A percentile compares a stretch with the other conserved stretches of the same genome.
These are phyloP conservation scores for Lentinula sp. DNA, from an alignment of 768 basidiomycete species.

Conservation along the genomic window DNA sequence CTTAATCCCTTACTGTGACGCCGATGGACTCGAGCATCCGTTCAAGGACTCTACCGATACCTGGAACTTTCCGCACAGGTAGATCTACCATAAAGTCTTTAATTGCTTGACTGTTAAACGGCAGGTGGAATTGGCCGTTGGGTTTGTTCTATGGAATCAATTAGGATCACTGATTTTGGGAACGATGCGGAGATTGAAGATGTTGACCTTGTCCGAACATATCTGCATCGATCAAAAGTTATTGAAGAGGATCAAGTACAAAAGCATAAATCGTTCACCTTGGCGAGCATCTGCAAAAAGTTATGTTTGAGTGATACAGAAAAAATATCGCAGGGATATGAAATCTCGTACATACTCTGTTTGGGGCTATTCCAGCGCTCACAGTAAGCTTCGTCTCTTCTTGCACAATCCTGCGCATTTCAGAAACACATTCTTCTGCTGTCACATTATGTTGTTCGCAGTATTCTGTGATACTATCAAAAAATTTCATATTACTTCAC, in stretches of 20 bases:
- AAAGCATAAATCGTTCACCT: slow-evolving; percentile 39
- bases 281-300: slow-evolving; percentile 73
- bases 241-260: neutral
- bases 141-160: slow-evolving; percentile 70
- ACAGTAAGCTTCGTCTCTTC: slow-evolving; percentile 82
- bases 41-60: slow-evolving; percentile 89
- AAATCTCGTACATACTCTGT: slow-evolving; percentile 58
- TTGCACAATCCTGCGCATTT: slow-evolving; percentile 70
- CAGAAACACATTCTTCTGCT: slow-evolving; percentile 68
- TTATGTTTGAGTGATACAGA: slow-evolving; percentile 10
- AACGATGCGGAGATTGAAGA: neutral
- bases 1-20: slow-evolving; percentile 52
- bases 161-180: neutral
- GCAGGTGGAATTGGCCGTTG: slow-evolving; percentile 81
- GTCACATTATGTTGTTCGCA: slow-evolving; percentile 61
- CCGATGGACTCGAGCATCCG: slow-evolving; percentile 81
- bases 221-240: slow-evolving; percentile 43
- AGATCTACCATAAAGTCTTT: slow-evolving; percentile 74
- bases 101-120: slow-evolving; percentile 59
- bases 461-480: slow-evolving; percentile 71
- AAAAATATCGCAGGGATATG: slow-evolving; percentile 7
- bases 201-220: slow-evolving; percentile 78
- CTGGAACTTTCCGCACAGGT: slow-evolving; percentile 82
- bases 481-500: neutral
- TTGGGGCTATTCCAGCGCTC: slow-evolving; percentile 93